Evolutionary conservation across 306 rosid genomes (phyloP).

Genomic region (Cucurbita pepo): DNA sequence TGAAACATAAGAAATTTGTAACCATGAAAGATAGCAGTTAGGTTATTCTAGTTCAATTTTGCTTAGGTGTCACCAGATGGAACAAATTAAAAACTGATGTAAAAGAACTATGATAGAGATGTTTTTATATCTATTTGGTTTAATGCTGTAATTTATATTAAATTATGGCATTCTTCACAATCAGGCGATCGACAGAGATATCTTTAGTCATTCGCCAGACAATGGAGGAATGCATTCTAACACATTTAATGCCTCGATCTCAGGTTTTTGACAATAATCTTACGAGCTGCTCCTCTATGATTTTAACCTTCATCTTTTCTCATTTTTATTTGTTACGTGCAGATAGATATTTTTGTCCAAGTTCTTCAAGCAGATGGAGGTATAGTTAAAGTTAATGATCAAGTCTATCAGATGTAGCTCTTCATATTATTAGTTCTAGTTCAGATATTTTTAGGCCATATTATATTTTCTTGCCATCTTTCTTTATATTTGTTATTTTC

Average conservation of each 20-base stretch:
- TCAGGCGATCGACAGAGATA: constrained; percentile 88
- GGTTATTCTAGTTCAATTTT: not conserved
- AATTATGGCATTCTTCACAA: constrained; percentile 10
- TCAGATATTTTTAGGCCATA: not conserved
- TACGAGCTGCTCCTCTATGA: constrained; percentile 9
- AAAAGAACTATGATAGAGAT: not conserved
- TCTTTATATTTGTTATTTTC: not conserved
- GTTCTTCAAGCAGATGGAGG: constrained; percentile 98
- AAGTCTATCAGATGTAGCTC: not conserved
- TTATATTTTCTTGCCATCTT: not conserved
- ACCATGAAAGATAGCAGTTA: not conserved
- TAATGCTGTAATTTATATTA: not conserved
- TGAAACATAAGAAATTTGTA: not conserved
- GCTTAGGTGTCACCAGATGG: not conserved
- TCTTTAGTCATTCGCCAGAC: constrained; percentile 84
- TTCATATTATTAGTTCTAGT: not conserved
- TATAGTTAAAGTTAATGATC: constrained; percentile 8
- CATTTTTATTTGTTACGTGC: constrained; percentile 12
- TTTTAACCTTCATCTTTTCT: constrained; percentile 2
- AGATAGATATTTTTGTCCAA: constrained; percentile 91
- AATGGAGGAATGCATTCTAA: constrained; percentile 75
- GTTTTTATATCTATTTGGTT: not conserved
- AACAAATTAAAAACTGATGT: not conserved
- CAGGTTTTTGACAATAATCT: constrained; percentile 39
- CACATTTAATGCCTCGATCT: constrained; percentile 78